Base-by-base conservation (phyloP, 1,284 basidiomycete species). In the Microstroma glucosiphilum region DNA sequence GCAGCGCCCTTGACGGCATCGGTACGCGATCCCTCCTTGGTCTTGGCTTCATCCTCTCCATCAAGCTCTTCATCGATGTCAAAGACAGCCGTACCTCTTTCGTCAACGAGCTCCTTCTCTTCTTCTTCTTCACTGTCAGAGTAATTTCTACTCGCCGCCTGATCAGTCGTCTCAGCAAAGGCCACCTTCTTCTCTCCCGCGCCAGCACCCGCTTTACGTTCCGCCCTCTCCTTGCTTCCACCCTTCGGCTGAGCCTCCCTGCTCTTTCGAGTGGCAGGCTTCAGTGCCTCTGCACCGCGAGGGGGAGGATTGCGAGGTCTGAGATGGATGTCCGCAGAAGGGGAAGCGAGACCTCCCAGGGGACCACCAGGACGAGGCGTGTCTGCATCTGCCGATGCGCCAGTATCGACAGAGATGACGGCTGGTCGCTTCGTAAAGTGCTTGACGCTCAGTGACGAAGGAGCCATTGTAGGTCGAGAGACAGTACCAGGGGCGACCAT, bases 171-270 rank as follows among this genome's bases (percentile, higher is more conserved):
- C 61, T 70, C 68, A 1, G 71, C 72, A 51, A 74, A 74, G n/a
- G 70, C 70, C n/a, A 74, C 72, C 53, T 74, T 74, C 62, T 73
- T 72, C 58, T 72, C 70, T 25, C n/a, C 55, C 60, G 42, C 13
- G 43, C 23, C 56, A 40, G n/a, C 58, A 23, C 51, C 40, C 1
- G 19, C 26, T 46, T 60, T 60, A 19, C 49, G 58, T 57, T 43
- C 58, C 25, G 46, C 58, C 55, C 40, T 60, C 25, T 60, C 9
- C 58, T 57, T 13, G 40, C 56, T 58, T 6, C 40, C 19, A 25
- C 21, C 41, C 41, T 41, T 58, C 23, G 17, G 11, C 56, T 58
- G 40, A 19, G 48, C 56, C 11, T 58, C 56, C 41, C 23, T 56
- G 17, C 54, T 23, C 40, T 56, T 56, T 25, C 51, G 15, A 19